phyloP scores from a whole-genome alignment of 1,284 basidiomycete genomes.

The Melampsora occidentalis region DNA sequence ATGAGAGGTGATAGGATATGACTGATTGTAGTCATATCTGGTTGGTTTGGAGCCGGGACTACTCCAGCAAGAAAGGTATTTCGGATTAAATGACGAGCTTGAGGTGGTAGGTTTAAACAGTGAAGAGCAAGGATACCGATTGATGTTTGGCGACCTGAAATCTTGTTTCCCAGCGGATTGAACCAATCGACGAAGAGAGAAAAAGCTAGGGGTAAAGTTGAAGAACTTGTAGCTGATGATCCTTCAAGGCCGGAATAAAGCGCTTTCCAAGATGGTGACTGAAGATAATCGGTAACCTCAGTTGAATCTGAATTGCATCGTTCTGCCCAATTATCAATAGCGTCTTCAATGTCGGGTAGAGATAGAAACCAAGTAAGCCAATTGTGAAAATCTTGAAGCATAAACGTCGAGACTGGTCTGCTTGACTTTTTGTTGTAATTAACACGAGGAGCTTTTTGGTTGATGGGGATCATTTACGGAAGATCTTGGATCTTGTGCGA shows the following conservation, averaged over 20 bases:
- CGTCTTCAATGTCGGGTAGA: slow-evolving; percentile 8
- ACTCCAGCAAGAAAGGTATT: neutral
- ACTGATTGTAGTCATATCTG: slow-evolving; percentile 1
- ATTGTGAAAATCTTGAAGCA: neutral
- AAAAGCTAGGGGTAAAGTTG: neutral
- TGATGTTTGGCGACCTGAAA: neutral
- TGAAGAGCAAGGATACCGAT: slow-evolving; percentile 1
- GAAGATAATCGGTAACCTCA: neutral
- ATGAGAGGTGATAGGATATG: neutral
- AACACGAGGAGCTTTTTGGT: neutral
- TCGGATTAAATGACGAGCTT: neutral
- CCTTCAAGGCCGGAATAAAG: neutral
- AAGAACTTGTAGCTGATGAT: neutral
- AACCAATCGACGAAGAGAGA: slow-evolving; percentile 7
- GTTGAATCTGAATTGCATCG: neutral
- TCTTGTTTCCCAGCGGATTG: slow-evolving; percentile 12
- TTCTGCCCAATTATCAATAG: neutral
- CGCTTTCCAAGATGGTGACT: neutral
- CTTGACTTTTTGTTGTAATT: neutral
- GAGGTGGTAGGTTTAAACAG: slow-evolving; percentile 15
- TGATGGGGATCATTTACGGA: neutral
- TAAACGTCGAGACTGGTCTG: neutral
- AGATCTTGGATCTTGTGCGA: neutral
- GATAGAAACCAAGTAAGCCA: slow-evolving; percentile 23
- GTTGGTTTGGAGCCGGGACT: too few species aligned